Evolutionary conservation across 2,329 filamentous ascomycete genomes (phyloP), one percentile per base, ranked within the genome.

Genomic region (Rutstroemia sp.): DNA sequence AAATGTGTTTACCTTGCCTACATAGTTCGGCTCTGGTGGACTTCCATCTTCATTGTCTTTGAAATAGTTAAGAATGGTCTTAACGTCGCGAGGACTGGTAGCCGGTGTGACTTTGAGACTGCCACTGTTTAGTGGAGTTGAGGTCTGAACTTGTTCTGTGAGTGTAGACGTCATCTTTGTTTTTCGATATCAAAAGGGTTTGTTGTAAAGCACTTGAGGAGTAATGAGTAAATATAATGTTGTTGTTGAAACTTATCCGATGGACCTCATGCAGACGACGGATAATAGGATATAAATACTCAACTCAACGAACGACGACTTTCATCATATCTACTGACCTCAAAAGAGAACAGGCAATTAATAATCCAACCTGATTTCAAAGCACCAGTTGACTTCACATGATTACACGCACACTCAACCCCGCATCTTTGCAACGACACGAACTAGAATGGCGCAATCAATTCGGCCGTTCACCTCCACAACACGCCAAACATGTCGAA

Each of bases 11-110:
- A 54, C 53, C 2, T 52, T 51, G 36, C n/a, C 46, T 9, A 59
- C 50, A 45, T 60, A 60, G 45, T 47, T 57, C 8, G 60, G 58
- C 30, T 48, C 53, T 36, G 62, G 61, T 4, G 57, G 57, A 23
- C 57, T 60, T 5, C 62, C 62, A 57, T 64, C 62, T 44, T 54
- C 60, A 12, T 56, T 44, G 10, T 56, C 51, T n/a, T 61, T 56
- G 50, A 48, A 61, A 48, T 61, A 65, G 30, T 63, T 60, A 17
- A 64, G 47, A 5, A 34, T 47, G 16, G 57, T 42, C 14, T 27
- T 45, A 4, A 65, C 40, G 47, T 65, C 45, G 14, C 60, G 59
- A 9, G 59, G 56, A 19, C 30, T 17, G 23, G 38, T 17, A 12
- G 36, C 3, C 4, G 12, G 30, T 6, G 46, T 34, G 23, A 40